These are phyloP conservation scores for Debaryomyces psychrophilus DNA, from an alignment of 1,139 yeast species.

Conservation along the genomic window DNA sequence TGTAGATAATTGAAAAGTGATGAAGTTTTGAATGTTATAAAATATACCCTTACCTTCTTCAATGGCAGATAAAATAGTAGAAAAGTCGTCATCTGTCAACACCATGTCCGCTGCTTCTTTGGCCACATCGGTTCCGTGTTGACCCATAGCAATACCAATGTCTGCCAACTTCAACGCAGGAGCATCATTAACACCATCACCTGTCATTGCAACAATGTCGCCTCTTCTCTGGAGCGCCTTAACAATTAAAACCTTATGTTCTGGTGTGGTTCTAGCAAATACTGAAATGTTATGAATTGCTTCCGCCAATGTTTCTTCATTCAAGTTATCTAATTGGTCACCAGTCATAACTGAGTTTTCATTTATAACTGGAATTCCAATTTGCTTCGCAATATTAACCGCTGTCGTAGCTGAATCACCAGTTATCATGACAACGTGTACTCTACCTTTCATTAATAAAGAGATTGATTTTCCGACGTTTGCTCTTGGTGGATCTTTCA, in stretches of 20 bases:
- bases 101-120: slow-evolving; percentile 99
- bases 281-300: slow-evolving; percentile 83
- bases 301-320: slow-evolving; percentile 68
- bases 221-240: slow-evolving; percentile 90
- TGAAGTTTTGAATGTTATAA: slow-evolving; percentile 88
- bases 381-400: slow-evolving; percentile 81
- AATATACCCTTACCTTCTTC: slow-evolving; percentile 97
- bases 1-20: slow-evolving; percentile 93
- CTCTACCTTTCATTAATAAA: slow-evolving; percentile 84
- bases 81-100: slow-evolving; percentile 92
- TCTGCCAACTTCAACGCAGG: slow-evolving; percentile 98
- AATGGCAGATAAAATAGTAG: slow-evolving; percentile 88
- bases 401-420: slow-evolving; percentile 98
- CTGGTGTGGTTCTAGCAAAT: slow-evolving; percentile 96
- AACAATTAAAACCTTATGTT: slow-evolving; percentile 89
- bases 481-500: slow-evolving; percentile 96
- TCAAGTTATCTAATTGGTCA: slow-evolving; percentile 71
- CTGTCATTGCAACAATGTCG: slow-evolving; percentile 98
- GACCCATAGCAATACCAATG: slow-evolving; percentile 97
- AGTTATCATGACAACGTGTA: slow-evolving; percentile 94
- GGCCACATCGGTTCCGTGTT: slow-evolving; percentile 96
- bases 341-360: slow-evolving; percentile 79
- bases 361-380: slow-evolving; percentile 82
- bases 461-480: slow-evolving; percentile 75
- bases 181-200: slow-evolving; percentile 98